phyloP scores from a whole-genome alignment of 1,139 yeast genomes.

The Candida frijolesensis region DNA sequence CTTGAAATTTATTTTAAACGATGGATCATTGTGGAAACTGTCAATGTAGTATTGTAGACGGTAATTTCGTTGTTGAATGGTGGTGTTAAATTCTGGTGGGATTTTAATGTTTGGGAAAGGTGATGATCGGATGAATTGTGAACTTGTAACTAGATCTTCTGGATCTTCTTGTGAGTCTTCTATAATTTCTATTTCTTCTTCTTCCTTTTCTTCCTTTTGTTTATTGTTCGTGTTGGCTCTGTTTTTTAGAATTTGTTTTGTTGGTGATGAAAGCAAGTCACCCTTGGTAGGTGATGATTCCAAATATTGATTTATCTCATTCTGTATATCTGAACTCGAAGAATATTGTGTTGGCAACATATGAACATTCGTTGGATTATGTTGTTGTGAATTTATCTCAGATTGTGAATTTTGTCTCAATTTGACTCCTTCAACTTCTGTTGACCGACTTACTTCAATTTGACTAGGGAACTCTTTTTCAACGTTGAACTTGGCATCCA shows the following conservation, averaged over 20 bases:
- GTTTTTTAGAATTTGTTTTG: slow-evolving; percentile 2
- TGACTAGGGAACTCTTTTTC: neutral
- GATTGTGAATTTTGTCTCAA: neutral
- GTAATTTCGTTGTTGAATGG: slow-evolving; percentile 35
- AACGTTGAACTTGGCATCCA: neutral
- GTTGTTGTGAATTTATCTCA: neutral
- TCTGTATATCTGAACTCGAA: slow-evolving; percentile 7
- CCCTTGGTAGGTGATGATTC: neutral
- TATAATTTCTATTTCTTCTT: slow-evolving; percentile 18
- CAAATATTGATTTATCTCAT: neutral
- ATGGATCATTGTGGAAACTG: slow-evolving; percentile 22
- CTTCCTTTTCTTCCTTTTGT: slow-evolving; percentile 18
- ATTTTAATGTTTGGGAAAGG: slow-evolving; percentile 9
- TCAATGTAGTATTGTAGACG: slow-evolving; percentile 27
- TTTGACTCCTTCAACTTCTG: neutral
- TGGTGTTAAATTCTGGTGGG: slow-evolving; percentile 17
- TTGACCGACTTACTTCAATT: neutral
- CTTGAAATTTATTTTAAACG: slow-evolving; percentile 27
- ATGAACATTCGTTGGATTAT: neutral
- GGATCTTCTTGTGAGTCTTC: slow-evolving; percentile 25
- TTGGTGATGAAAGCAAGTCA: neutral
- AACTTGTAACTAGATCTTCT: slow-evolving; percentile 2
- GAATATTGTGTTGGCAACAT: slow-evolving; percentile 18
- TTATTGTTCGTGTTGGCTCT: slow-evolving; percentile 20
- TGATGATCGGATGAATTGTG: neutral